These are phyloP conservation scores for Monosporascus sp. DNA, from an alignment of 2,329 filamentous ascomycete species.

Conservation along the genomic window DNA sequence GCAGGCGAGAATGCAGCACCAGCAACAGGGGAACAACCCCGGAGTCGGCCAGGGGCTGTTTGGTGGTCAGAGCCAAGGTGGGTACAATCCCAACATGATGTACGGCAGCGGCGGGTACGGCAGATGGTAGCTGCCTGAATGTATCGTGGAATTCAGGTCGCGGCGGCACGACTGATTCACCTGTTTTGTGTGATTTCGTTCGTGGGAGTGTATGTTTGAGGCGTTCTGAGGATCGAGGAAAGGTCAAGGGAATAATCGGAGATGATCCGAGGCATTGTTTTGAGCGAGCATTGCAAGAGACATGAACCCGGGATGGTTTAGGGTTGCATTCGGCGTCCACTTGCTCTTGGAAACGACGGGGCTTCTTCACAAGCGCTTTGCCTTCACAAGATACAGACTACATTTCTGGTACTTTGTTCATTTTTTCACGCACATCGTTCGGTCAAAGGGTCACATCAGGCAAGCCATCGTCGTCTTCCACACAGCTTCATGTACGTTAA, in stretches of 20 bases:
- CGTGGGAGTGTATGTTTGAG: slow-evolving; percentile 14
- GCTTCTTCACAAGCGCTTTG: slow-evolving; percentile 24
- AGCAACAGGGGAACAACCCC: slow-evolving; percentile 67
- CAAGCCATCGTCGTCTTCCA: slow-evolving; percentile 69
- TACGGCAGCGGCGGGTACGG: slow-evolving; percentile 63
- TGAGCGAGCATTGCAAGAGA: slow-evolving; percentile 42
- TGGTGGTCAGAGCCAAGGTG: slow-evolving; percentile 86
- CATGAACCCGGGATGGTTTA: slow-evolving; percentile 27
- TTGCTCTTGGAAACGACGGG: slow-evolving; percentile 30
- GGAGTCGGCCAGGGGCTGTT: slow-evolving; percentile 87
- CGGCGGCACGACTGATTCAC: slow-evolving; percentile 17
- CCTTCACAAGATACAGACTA: slow-evolving; percentile 26
- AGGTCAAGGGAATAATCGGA: slow-evolving; percentile 23
- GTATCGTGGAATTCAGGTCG: slow-evolving; percentile 12
- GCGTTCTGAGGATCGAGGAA: slow-evolving; percentile 22
- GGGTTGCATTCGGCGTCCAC: slow-evolving; percentile 31
- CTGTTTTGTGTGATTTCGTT: slow-evolving; percentile 27
- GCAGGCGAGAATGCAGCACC: slow-evolving; percentile 93
- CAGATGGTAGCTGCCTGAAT: slow-evolving; percentile 51
- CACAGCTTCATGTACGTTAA: slow-evolving; percentile 63
- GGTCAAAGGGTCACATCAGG: slow-evolving; percentile 46
- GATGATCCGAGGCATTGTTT: slow-evolving; percentile 32
- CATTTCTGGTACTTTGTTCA: slow-evolving; percentile 17
- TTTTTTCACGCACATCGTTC: slow-evolving; percentile 24
- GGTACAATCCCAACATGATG: slow-evolving; percentile 85